Base-by-base conservation (phyloP, 2,329 filamentous ascomycete species). In the Stagonosporopsis cucurbitacearum region DNA sequence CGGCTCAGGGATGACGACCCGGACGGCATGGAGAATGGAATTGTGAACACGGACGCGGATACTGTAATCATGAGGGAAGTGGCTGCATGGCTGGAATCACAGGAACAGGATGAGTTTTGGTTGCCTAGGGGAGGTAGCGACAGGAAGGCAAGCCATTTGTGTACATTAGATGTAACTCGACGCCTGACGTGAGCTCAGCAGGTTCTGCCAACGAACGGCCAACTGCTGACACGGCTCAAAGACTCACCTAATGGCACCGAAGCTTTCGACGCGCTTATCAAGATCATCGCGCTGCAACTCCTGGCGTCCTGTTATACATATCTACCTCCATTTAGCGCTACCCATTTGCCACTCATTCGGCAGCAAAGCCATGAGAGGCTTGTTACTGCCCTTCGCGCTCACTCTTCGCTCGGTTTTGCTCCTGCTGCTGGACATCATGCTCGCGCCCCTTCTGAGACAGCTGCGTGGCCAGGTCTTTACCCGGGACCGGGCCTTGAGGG, bases 341-440 rank as follows among this genome's bases (percentile, higher is more conserved):
- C 46, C 15, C 50, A 45, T 35, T 26, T 66, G 7, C 59, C 62
- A 3, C 20, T 66, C 3, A 58, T 51, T 23, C 49, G 46, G 33
- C 49, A 52, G 13, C 23, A n/a, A 11, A 19, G 41, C 1, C 20
- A n/a, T 53, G 39, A 36, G 19, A 45, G n/a, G 23, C 19, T 54
- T 4, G 50, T 66, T 1, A 67, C 60, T 30, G 60, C 62, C 4
- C 48, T 71, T 20, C 57, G 50, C 9, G 50, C 66, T 15, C 66
- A 66, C 50, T 53, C 60, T 8, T 54, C 57, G 8, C 57, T 60
- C 47, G 62, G 60, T 5, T 62, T 64, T 22, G 54, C 65, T 25
- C 69, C 68, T 32, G 66, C 68, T 3, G 60, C 67, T 17, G 67
- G 69, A 6, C 57, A 71, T 22, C 66, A 71, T 28, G 63, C 69